Percentiles rank a stretch among this genome's conserved stretches.
phyloP scores from a whole-genome alignment of 345 rosid genomes.

The Dimocarpus longan region DNA sequence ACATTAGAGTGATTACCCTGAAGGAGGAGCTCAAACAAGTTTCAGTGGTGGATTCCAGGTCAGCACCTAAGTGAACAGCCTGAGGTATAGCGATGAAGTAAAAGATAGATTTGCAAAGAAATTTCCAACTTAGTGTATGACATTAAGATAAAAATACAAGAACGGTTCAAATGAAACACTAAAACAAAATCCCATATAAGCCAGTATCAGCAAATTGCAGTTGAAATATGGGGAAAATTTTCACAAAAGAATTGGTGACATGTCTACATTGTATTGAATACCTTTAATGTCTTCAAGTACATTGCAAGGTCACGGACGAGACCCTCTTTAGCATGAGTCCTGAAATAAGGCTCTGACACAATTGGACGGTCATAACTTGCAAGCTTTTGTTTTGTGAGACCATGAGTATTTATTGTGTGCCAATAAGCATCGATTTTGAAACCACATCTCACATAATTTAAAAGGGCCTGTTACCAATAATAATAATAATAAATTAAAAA shows the following conservation, averaged over 20 bases:
- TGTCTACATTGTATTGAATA: conserved; percentile 6
- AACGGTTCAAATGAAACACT: background rate
- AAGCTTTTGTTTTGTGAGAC: conserved; percentile 45
- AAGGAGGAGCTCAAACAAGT: conserved; percentile 33
- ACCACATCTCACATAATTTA: conserved; percentile 36
- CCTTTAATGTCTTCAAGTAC: conserved; percentile 49
- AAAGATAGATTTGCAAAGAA: background rate
- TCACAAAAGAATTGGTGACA: conserved; percentile 1
- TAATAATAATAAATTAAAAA: background rate
- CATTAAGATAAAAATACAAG: background rate
- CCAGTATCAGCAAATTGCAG: background rate
- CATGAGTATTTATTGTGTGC: conserved; percentile 38
- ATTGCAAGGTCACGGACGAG: conserved; percentile 43
- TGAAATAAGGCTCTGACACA: conserved; percentile 44
- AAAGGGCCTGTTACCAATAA: conserved; percentile 37
- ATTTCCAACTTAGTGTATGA: background rate
- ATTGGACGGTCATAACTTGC: conserved; percentile 52
- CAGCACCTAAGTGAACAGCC: conserved; percentile 51
- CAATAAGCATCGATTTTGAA: conserved; percentile 44
- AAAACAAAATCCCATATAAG: background rate
- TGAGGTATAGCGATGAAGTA: conserved; percentile 14
- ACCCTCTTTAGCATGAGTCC: conserved; percentile 36
- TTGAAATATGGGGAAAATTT: background rate
- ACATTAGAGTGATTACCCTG: conserved; percentile 25
- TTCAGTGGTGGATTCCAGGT: conserved; percentile 48